Conservation (phyloP, 345 rosid genomes). For the Anastatica hierochuntica region DNA sequence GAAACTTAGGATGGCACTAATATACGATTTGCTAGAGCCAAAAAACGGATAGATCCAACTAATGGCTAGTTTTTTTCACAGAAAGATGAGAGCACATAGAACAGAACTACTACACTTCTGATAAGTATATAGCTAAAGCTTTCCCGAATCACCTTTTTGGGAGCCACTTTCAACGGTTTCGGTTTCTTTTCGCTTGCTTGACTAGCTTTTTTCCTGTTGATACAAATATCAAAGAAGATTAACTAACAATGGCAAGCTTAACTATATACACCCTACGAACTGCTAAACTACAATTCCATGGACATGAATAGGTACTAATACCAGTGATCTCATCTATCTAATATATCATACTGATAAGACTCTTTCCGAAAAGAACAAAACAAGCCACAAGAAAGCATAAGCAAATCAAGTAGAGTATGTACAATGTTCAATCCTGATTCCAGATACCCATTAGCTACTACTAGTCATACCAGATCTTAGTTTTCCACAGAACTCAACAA, state of each 20-base stretch:
- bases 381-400: too few species aligned
- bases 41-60: background rate
- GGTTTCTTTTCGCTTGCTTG: background rate
- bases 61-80: too few species aligned
- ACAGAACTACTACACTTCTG: slow-evolving; percentile 1
- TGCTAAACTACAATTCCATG: background rate
- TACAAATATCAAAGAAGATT: background rate
- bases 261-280: background rate
- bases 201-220: slow-evolving; percentile 12
- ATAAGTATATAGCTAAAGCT: background rate
- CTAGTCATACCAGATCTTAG: too few species aligned
- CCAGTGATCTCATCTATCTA: background rate
- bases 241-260: too few species aligned
- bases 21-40: background rate
- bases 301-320: background rate
- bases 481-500: background rate
- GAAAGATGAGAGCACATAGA: background rate
- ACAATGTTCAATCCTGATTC: too few species aligned
- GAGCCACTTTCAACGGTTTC: slow-evolving; percentile 17
- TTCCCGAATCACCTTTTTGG: slow-evolving; percentile 33
- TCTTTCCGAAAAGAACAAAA: too few species aligned
- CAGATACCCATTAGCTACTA: too few species aligned
- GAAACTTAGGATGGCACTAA: background rate
- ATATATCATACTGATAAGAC: too few species aligned
- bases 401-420: too few species aligned